phyloP scores from a whole-genome alignment of 768 basidiomycete genomes.

The Sutorius australiensis region DNA sequence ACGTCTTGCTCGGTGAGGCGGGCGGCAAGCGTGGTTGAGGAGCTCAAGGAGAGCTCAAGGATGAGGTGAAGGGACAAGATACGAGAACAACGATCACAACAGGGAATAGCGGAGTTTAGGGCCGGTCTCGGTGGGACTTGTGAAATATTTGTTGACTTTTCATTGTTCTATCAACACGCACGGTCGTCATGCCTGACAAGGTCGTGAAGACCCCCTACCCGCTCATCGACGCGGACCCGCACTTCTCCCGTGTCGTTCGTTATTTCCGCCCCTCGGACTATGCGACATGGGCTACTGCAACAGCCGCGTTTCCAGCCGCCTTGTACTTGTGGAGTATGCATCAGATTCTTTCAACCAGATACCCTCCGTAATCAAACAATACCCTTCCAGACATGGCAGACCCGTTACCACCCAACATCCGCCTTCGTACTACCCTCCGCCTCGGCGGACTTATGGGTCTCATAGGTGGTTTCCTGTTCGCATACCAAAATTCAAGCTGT shows the following conservation, averaged over 20 bases:
- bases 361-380: conserved; percentile 10
- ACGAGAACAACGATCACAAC: conserved; percentile 21
- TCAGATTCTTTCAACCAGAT: conserved; percentile 2
- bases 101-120: conserved; percentile 27
- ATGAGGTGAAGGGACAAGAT: conserved; percentile 19
- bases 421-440: conserved; percentile 39
- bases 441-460: conserved; percentile 79
- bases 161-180: conserved; percentile 4
- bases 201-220: conserved; percentile 69
- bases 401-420: conserved; percentile 34
- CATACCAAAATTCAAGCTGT: conserved; percentile 90
- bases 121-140: conserved; percentile 24
- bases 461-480: conserved; percentile 85
- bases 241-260: conserved; percentile 78
- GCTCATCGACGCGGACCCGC: conserved; percentile 92
- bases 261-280: conserved; percentile 91
- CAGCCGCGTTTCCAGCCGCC: conserved; percentile 76
- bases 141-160: background rate
- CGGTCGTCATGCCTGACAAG: conserved; percentile 39
- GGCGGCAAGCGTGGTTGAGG: background rate
- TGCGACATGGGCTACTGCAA: conserved; percentile 74
- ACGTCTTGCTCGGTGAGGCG: conserved; percentile 2
- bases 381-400: conserved; percentile 43
- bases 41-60: conserved; percentile 8
- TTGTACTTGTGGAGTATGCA: conserved; percentile 78